Base-by-base conservation (phyloP, 2,329 filamentous ascomycete species). In the Cytospora mali region DNA sequence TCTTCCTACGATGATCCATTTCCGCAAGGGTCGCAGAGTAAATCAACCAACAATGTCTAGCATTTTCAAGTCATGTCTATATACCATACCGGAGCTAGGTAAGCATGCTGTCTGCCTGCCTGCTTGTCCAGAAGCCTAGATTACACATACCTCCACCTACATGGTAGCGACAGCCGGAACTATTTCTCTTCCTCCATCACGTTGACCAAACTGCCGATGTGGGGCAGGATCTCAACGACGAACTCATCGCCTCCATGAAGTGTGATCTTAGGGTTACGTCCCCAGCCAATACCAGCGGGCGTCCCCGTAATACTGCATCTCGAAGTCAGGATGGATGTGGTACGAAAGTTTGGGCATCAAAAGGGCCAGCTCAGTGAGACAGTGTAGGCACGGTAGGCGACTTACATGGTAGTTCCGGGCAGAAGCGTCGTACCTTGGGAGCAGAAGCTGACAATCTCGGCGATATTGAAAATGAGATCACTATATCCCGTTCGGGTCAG, bases 401-500 rank as follows among this genome's bases (percentile, higher is more conserved):
- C 62, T 64, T 29, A 64, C 62, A 80, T 79, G 16, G 79, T 69
- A 0, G 75, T 80, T 0, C 77, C 77, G 1, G 72, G 68, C 2
- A 69, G 75, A 4, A 80, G 71, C 1, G 77, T 80, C 0, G 79
- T 79, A 23, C 78, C 73, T 64, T 79, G 77, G 0, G 77, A 79
- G 13, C 78, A 60, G 61, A 78, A 79, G 70, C 74, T 77, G 33
- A 80, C 69, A 3, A 80, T 67, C 66, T 76, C 73, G 1, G 79
- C 75, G 13, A 87, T 77, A 25, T 72, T 77, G 69, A 85, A 85
- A 62, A 86, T 84, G 27, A 85, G 72, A 42, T 85, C 82, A 31
- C 80, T 84, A 18, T 39, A n/a, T 52, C 42, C n/a, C 16, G 7
- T 28, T 11, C 23, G 27, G 4, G 56, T 64, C 28, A 66, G 64